Conservation (phyloP, 2,329 filamentous ascomycete genomes). For the Fusarium fujikuroi region DNA sequence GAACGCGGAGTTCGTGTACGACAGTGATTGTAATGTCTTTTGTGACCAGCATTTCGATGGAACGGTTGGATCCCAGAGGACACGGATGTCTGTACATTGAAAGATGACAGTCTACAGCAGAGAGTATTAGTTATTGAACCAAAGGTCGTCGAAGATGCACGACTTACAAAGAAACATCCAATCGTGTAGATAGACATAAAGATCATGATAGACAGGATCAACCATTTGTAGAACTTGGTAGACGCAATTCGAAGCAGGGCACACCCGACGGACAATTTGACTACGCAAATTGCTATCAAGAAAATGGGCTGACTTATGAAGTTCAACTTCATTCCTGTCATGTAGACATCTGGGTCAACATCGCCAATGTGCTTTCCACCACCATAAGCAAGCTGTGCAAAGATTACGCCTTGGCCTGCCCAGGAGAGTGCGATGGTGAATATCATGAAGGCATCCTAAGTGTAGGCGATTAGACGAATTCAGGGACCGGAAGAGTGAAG, state of each 20-base stretch:
- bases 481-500: not conserved
- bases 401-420: conserved; percentile 52
- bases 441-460: conserved; percentile 48
- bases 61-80: conserved; percentile 56
- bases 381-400: conserved; percentile 54
- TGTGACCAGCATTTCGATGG: conserved; percentile 55
- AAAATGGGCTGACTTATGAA: conserved; percentile 58
- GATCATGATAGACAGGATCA: conserved; percentile 52
- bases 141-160: rapidly evolving
- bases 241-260: conserved; percentile 55
- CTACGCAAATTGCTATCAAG: conserved; percentile 53
- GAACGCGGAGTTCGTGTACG: conserved; percentile 54
- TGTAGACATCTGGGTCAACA: conserved; percentile 49
- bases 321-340: conserved; percentile 54
- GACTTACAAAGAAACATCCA: conserved; percentile 51
- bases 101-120: conserved; percentile 54
- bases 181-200: conserved; percentile 50
- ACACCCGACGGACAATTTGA: conserved; percentile 56
- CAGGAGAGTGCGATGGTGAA: conserved; percentile 47
- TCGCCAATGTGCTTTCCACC: conserved; percentile 59
- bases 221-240: conserved; percentile 48
- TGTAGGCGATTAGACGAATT: not conserved
- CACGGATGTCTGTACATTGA: conserved; percentile 58
- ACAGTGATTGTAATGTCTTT: conserved; percentile 53
- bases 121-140: not conserved